Evolutionary conservation across 2,329 filamentous ascomycete genomes (phyloP).

Genomic region (Claviceps sp.): DNA sequence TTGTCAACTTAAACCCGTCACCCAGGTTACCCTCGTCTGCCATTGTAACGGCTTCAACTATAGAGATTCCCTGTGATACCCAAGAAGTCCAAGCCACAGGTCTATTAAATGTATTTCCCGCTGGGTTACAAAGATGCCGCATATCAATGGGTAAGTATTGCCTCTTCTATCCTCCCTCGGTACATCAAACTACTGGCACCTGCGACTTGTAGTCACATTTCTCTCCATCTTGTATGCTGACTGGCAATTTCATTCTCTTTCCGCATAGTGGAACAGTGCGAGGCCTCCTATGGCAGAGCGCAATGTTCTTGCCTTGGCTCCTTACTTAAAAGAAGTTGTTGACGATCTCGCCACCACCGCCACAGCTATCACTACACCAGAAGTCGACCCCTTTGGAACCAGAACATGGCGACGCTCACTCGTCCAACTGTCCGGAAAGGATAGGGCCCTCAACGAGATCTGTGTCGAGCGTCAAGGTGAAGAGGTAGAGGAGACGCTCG

Average conservation of each 20-base stretch:
- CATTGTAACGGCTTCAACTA: too few species aligned
- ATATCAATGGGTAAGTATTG: slow-evolving; percentile 64
- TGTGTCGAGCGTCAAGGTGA: slow-evolving; percentile 76
- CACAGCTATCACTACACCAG: slow-evolving; percentile 9
- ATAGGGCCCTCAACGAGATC: slow-evolving; percentile 85
- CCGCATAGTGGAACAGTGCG: slow-evolving; percentile 63
- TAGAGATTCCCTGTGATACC: slow-evolving; percentile 3
- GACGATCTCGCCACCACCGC: slow-evolving; percentile 41
- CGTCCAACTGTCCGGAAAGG: slow-evolving; percentile 71
- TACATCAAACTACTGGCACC: not conserved
- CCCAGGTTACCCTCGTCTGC: not conserved
- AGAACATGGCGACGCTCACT: slow-evolving; percentile 77
- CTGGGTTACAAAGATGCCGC: slow-evolving; percentile 85
- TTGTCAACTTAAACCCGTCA: not conserved
- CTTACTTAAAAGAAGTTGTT: slow-evolving; percentile 66
- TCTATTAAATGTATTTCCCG: slow-evolving; percentile 50
- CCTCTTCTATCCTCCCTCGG: not conserved
- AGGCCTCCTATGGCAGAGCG: slow-evolving; percentile 76
- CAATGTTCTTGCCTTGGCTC: slow-evolving; percentile 73
- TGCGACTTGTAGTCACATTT: not conserved
- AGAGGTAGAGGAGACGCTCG: slow-evolving; percentile 67
- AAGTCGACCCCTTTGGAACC: slow-evolving; percentile 68
- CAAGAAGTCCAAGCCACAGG: slow-evolving; percentile 12
- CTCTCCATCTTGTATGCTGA: not conserved
- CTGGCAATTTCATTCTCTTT: too few species aligned